Percentiles rank a stretch among this genome's conserved stretches.
Evolutionary conservation across 441 rosid species (phyloP).

Genomic region (Pelargonium citronellum): DNA sequence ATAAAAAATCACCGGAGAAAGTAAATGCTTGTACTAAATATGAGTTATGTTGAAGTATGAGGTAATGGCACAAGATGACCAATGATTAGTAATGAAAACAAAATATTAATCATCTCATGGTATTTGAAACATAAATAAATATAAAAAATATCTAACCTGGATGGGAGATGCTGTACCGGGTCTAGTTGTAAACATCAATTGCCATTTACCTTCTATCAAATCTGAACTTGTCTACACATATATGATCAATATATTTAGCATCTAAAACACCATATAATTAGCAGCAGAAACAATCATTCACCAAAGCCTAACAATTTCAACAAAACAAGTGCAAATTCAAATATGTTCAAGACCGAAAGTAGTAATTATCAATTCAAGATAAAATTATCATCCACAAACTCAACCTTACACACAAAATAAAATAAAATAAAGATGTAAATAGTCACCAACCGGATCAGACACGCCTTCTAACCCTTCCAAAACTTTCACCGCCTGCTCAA

Average conservation of each 20-base stretch:
- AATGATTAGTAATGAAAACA: no score
- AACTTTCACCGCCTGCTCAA: constrained; percentile 60
- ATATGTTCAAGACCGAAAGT: background rate
- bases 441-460: constrained; percentile 52
- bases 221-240: constrained; percentile 54
- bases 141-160: constrained; percentile 41
- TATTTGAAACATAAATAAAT: background rate
- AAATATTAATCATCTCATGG: no score
- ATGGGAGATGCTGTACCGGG: constrained; percentile 94
- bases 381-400: constrained; percentile 1
- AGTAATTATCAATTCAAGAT: background rate
- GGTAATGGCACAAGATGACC: no score
- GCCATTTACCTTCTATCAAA: constrained; percentile 85
- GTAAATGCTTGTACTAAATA: background rate
- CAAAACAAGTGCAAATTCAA: background rate
- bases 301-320: background rate
- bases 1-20: background rate
- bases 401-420: background rate
- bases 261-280: background rate
- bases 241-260: background rate
- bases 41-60: no score
- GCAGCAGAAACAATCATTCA: background rate
- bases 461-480: constrained; percentile 67
- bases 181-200: constrained; percentile 86
- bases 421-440: constrained; percentile 12